These are phyloP conservation scores for Metschnikowia arizonensis DNA, from an alignment of 805 yeast genomes.

Conservation along the genomic window DNA sequence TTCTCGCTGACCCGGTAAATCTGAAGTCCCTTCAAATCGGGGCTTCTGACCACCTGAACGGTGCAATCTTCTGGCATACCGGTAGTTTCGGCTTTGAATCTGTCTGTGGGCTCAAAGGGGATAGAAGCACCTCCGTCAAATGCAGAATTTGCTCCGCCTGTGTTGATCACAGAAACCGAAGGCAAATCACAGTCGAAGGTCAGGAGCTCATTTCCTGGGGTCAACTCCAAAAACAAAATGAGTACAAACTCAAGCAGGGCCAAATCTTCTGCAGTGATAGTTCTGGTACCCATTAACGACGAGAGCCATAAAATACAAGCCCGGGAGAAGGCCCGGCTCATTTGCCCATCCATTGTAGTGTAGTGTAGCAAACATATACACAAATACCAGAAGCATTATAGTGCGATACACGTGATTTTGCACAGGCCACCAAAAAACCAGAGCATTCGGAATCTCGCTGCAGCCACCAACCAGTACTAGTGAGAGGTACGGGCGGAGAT, in stretches of 20 bases:
- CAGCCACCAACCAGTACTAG: not conserved
- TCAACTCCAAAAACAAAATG: conserved; percentile 1
- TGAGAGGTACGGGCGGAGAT: conserved; percentile 33
- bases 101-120: not conserved
- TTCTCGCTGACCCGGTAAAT: conserved; percentile 1
- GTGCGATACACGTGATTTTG: not conserved
- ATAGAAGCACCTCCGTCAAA: too few relatives aligned
- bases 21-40: not conserved
- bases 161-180: not conserved
- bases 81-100: not conserved
- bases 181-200: not conserved
- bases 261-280: conserved; percentile 1
- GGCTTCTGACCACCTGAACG: not conserved
- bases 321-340: not conserved
- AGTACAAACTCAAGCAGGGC: conserved; percentile 2
- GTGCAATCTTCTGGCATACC: not conserved
- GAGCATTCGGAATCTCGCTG: too few relatives aligned
- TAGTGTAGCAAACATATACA: not conserved
- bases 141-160: not conserved
- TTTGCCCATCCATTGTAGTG: not conserved
- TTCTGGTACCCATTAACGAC: conserved; percentile 2
- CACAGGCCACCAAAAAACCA: too few relatives aligned
- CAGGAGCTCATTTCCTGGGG: not conserved
- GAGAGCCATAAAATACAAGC: conserved; percentile 5
- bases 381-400: not conserved